Evolutionary conservation across 2,329 filamentous ascomycete genomes (phyloP).

Genomic region (Phoma sp.): DNA sequence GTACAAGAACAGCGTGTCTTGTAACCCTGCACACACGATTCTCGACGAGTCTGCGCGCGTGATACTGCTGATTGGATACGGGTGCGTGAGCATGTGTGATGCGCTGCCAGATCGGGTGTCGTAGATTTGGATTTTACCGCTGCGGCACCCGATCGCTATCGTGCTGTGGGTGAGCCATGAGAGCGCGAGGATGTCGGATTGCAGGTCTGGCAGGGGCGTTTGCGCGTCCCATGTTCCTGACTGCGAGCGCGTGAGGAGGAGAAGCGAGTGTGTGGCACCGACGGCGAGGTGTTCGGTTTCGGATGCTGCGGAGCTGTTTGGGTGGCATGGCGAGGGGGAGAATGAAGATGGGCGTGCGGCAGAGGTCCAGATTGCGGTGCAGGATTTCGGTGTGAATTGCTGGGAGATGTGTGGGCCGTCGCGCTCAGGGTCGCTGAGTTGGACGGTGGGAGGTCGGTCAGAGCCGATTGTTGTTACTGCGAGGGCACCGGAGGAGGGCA

Average conservation of each 20-base stretch:
- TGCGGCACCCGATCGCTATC: slow-evolving; percentile 42
- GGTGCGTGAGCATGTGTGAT: slow-evolving; percentile 36
- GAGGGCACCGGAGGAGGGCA: slow-evolving; percentile 38
- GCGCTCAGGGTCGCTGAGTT: slow-evolving; percentile 34
- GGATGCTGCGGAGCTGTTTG: slow-evolving; percentile 27
- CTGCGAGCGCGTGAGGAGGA: slow-evolving; percentile 31
- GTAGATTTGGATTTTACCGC: slow-evolving; percentile 44
- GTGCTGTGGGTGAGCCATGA: slow-evolving; percentile 44
- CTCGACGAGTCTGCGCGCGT: slow-evolving; percentile 36
- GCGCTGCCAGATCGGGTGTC: slow-evolving; percentile 39
- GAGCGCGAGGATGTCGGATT: slow-evolving; percentile 42
- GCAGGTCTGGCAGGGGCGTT: slow-evolving; percentile 11
- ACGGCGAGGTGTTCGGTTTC: slow-evolving; percentile 41
- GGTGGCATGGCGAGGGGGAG: slow-evolving; percentile 10
- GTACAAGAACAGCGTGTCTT: slow-evolving; percentile 40
- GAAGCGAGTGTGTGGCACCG: slow-evolving; percentile 37
- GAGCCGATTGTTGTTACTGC: slow-evolving; percentile 42
- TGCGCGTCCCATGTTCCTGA: slow-evolving; percentile 31
- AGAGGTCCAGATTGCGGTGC: slow-evolving; percentile 38
- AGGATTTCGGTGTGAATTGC: slow-evolving; percentile 35
- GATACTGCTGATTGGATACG: slow-evolving; percentile 31
- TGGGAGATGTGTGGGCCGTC: slow-evolving; percentile 39
- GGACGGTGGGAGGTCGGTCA: slow-evolving; percentile 36
- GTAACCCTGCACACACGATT: slow-evolving; percentile 37
- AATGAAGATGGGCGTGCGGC: slow-evolving; percentile 31